Percentiles rank a stretch among this genome's conserved stretches.
Evolutionary conservation across 2,329 filamentous ascomycete genomes (phyloP).

Genomic region (Pseudocercospora vitis): DNA sequence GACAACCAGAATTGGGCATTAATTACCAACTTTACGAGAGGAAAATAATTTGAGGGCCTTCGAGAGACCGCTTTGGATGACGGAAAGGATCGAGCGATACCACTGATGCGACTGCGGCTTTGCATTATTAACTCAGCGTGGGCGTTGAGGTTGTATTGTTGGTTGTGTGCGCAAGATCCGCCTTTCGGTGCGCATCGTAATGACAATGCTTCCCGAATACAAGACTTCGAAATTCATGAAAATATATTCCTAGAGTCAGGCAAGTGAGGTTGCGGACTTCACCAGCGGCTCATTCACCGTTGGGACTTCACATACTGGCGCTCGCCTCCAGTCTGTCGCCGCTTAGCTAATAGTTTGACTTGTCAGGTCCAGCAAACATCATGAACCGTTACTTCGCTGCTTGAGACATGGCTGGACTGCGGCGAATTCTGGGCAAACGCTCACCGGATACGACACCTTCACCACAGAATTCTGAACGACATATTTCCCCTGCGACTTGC

Average conservation of each 20-base stretch:
- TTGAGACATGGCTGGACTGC: constrained; percentile 5
- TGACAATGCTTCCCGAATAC: background rate
- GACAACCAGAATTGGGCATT: background rate
- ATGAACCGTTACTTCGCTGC: background rate
- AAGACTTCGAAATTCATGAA: background rate
- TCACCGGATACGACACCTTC: background rate
- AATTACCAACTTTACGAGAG: constrained; percentile 7
- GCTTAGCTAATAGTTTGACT: background rate
- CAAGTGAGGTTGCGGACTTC: background rate
- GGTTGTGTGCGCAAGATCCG: background rate
- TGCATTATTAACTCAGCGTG: constrained; percentile 1
- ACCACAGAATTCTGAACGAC: background rate
- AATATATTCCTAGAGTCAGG: background rate
- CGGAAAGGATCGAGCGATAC: background rate
- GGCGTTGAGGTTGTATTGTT: background rate
- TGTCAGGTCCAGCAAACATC: constrained; percentile 5
- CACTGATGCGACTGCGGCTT: background rate
- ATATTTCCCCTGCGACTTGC: background rate
- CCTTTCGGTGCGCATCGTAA: background rate
- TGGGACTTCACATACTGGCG: background rate
- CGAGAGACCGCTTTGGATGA: background rate
- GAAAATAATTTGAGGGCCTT: background rate
- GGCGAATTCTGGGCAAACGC: constrained; percentile 10
- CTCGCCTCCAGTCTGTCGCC: background rate
- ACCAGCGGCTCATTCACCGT: constrained; percentile 2